A percentile compares a stretch with the other conserved stretches of the same genome.
Conservation (phyloP, 352 stramenopile species). For the Globisporangium viniferum region DNA sequence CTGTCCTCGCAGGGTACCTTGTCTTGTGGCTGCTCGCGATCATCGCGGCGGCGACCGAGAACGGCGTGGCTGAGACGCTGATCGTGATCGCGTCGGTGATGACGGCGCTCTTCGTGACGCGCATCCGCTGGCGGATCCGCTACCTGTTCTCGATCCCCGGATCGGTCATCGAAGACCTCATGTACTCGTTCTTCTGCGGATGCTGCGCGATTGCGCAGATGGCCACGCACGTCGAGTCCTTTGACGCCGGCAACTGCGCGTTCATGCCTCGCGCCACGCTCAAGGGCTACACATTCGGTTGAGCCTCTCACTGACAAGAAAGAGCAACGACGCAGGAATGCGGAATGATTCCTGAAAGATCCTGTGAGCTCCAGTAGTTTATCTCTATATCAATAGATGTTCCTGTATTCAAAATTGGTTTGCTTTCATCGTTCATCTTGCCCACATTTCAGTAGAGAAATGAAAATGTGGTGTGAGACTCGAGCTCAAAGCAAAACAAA, state of each 20-base stretch:
- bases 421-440: neutral
- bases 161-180: constrained; percentile 33
- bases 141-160: constrained; percentile 53
- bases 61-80: constrained; percentile 29
- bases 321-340: neutral
- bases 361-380: neutral
- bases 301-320: neutral
- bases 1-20: constrained; percentile 29
- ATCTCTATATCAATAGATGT: neutral
- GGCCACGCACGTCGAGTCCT: constrained; percentile 46
- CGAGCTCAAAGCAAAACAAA: neutral
- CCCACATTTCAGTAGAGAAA: neutral
- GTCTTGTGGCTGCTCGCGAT: constrained; percentile 34
- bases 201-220: constrained; percentile 52
- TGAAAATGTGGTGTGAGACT: too few relatives aligned
- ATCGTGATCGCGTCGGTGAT: constrained; percentile 30
- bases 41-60: constrained; percentile 23
- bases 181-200: constrained; percentile 30
- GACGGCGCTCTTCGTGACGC: constrained; percentile 31
- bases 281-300: constrained; percentile 38
- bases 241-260: constrained; percentile 27
- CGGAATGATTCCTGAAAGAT: neutral
- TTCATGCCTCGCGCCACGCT: constrained; percentile 34
- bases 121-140: constrained; percentile 52
- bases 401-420: neutral